Base-by-base conservation (phyloP, 345 rosid species). In the Gossypium longicalyx region DNA sequence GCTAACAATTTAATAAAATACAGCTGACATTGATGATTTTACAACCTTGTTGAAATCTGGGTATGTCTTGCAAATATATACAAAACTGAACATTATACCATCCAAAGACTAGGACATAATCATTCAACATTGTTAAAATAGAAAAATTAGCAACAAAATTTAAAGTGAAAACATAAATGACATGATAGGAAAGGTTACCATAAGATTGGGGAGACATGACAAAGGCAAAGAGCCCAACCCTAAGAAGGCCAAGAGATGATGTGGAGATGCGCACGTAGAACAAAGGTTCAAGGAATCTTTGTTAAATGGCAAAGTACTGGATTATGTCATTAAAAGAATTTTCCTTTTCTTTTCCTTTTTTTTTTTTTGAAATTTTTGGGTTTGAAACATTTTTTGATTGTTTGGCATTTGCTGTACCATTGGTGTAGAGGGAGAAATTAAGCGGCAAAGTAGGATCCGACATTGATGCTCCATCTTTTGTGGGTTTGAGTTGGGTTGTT, bases 351-450 rank as follows among this genome's bases (percentile, higher is more conserved):
- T 29, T 29, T 29, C 38, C 38, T 4, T 3, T 29, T 11, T 5
- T 7, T 20, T 57, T 48, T 48, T 48, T 13, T 59, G 16, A 59
- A 19, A 16, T 4, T 4, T 12, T 13, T 23, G 52, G 29, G 17
- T 25, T 19, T 38, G 12, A 54, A 22, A 19, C 3, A 54, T 41
- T 6, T 58, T 22, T 23, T 44, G 45, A 41, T 61, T 66, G 74
- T 20, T 81, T 66, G 77, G 76, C 17, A 70, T 56, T 71, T 76
- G 72, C 62, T 76, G 53, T 38, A 53, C 77, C 75, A 38, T 81
- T 77, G 81, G 67, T 19, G 27, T 4, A 23, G 64, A 19, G 61
- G 47, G 78, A 66, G 41, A 51, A 20, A n/a, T 29, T 19, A 58
- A 16, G 66, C 53, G 70, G 70, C 2, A 49, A 73, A 47, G 20